Evolutionary conservation across 805 yeast species (phyloP), one percentile per base, ranked within the genome.

Genomic region (Zygosaccharomyces gambellarensis): DNA sequence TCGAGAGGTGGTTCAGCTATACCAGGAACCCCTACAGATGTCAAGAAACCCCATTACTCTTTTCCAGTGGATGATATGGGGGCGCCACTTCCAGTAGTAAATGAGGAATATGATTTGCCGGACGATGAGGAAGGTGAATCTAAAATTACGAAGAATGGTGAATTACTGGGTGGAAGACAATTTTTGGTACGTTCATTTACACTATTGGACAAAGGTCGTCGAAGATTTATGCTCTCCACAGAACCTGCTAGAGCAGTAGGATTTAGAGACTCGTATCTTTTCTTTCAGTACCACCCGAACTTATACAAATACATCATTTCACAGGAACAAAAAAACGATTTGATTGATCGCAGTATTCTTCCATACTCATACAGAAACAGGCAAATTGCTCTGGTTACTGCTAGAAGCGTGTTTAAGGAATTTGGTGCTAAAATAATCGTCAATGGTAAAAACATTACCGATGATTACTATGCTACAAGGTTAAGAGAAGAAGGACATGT

Each of bases 241-340:
- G 99, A 94, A 63, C 96, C 97, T 2, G 97, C 99, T 1, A 79
- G 98, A 58, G 82, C 92, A 61, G 89, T 92, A 53, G 98, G 97
- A 3, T 87, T 90, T 70, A 78, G 97, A 58, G 97, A 92, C 64
- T 87, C 96, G 2, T 90, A 92, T 61, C 73, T 90, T 46, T 74
- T 92, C 51, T 90, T 92, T 71, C 95, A 90, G 63, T 86, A 90
- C 44, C 96, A 92, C 70, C 78, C 82, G 45, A 74, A 80, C 45
- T 72, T 94, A 46, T 84, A 77, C 71, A 89, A 90, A 62, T 79
- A 85, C 53, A 80, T 86, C 9, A 74, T 90, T 41, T 74, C 79
- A 9, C 87, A 86, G 52, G 85, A 79, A 14, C 95, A 90, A 64
- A 92, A 92, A 64, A 79, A 79, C 70, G 92, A 87, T 60, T 71